These are phyloP conservation scores for Phenoliferia sp. DNA, from an alignment of 1,284 basidiomycete species.

Conservation along the genomic window DNA sequence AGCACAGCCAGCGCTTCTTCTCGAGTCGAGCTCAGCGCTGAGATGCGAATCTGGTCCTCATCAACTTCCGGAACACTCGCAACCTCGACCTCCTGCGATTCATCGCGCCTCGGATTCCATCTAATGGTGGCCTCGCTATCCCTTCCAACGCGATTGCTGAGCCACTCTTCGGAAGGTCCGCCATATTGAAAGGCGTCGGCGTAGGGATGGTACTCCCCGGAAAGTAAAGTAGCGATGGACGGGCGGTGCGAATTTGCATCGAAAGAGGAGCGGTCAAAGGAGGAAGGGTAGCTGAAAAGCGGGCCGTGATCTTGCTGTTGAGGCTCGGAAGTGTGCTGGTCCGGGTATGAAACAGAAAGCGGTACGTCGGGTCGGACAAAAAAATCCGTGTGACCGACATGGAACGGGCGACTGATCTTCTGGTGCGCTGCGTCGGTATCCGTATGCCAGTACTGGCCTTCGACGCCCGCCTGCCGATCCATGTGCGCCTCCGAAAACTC, in stretches of 20 bases:
- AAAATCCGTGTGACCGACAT: conserved; percentile 12
- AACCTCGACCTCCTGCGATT: neutral
- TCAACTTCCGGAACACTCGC: neutral
- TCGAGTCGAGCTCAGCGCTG: neutral
- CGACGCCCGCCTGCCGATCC: neutral
- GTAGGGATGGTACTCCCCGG: neutral
- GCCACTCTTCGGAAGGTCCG: neutral
- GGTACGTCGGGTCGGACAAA: conserved; percentile 2
- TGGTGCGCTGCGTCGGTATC: neutral
- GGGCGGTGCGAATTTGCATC: neutral
- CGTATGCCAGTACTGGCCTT: neutral
- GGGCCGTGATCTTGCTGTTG: neutral
- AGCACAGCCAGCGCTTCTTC: neutral
- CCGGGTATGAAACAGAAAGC: neutral
- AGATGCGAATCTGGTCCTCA: neutral
- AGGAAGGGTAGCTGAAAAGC: neutral
- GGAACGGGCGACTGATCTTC: neutral
- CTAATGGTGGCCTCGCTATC: neutral
- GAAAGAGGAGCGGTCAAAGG: neutral
- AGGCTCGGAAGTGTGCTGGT: neutral
- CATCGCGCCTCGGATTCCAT: neutral
- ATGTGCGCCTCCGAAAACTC: neutral
- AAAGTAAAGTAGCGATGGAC: neutral
- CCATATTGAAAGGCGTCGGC: neutral
- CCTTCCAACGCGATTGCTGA: neutral